Conservation (phyloP, 352 stramenopile genomes). For the Phytophthora tentaculata region DNA sequence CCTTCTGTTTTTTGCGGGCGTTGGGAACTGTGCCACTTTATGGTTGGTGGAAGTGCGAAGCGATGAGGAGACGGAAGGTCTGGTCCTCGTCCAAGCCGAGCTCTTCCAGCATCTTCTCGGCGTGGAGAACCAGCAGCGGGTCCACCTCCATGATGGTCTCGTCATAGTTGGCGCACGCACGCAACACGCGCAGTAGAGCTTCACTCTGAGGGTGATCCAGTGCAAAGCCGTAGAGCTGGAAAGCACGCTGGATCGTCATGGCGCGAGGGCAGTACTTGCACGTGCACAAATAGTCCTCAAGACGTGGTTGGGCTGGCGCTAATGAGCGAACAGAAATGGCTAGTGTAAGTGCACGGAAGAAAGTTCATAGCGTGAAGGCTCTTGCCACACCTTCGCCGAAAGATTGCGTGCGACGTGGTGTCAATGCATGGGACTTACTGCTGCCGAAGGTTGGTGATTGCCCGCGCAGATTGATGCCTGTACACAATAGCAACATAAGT, state of each 20-base stretch:
- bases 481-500: constrained; percentile 2
- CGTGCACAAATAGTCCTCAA: constrained; percentile 68
- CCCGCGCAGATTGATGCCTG: constrained; percentile 38
- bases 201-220: constrained; percentile 40
- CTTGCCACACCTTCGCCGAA: constrained; percentile 24
- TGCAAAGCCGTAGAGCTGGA: constrained; percentile 49
- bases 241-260: constrained; percentile 49
- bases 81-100: constrained; percentile 56
- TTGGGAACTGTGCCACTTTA: constrained; percentile 7
- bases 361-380: background rate
- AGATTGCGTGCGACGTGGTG: constrained; percentile 30
- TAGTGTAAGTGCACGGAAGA: constrained; percentile 1
- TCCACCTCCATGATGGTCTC: constrained; percentile 60
- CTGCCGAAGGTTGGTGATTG: constrained; percentile 37
- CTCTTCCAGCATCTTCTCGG: constrained; percentile 57
- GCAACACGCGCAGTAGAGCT: constrained; percentile 57
- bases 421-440: constrained; percentile 18
- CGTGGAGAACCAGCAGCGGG: constrained; percentile 48
- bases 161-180: constrained; percentile 72
- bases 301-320: constrained; percentile 18
- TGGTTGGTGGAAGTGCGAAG: constrained; percentile 42
- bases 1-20: background rate
- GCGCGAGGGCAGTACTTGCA: constrained; percentile 70
- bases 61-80: constrained; percentile 61
- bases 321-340: constrained; percentile 6